Evolutionary conservation across 768 basidiomycete genomes (phyloP).

Genomic region (Hydnomerulius pinastri): DNA sequence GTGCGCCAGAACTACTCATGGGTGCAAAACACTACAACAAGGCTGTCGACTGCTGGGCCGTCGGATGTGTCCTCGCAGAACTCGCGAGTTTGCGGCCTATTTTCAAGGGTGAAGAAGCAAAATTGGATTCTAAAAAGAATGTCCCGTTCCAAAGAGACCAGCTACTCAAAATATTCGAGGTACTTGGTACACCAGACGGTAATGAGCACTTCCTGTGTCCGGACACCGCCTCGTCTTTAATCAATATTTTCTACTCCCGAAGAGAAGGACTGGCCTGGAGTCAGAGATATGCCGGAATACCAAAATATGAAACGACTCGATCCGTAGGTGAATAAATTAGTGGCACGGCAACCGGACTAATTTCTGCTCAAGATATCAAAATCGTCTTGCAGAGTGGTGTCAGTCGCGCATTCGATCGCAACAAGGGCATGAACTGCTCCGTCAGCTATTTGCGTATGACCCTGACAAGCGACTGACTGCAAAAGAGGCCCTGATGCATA

Average conservation of each 20-base stretch:
- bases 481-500: conserved; percentile 75
- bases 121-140: conserved; percentile 95
- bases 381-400: conserved; percentile 76
- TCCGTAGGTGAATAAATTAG: conserved; percentile 43
- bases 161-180: conserved; percentile 93
- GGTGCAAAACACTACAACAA: conserved; percentile 98
- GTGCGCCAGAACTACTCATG: conserved; percentile 93
- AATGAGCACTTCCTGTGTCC: background rate
- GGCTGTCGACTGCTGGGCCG: conserved; percentile 95
- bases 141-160: conserved; percentile 98
- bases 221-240: background rate
- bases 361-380: conserved; percentile 50
- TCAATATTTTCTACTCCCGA: conserved; percentile 5
- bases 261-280: conserved; percentile 89
- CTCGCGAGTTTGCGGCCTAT: conserved; percentile 91
- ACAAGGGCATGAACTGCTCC: conserved; percentile 81
- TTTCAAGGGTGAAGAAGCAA: conserved; percentile 99
- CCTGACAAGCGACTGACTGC: conserved; percentile 86
- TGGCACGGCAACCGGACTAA: conserved; percentile 2
- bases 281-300: conserved; percentile 87
- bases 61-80: conserved; percentile 97
- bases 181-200: conserved; percentile 89
- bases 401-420: conserved; percentile 57
- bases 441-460: conserved; percentile 85
- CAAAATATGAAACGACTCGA: conserved; percentile 80